A percentile compares a stretch with the other conserved stretches of the same genome.
Evolutionary conservation across 2,329 filamentous ascomycete species (phyloP).

Genomic region (Tolypocladium nubicola): DNA sequence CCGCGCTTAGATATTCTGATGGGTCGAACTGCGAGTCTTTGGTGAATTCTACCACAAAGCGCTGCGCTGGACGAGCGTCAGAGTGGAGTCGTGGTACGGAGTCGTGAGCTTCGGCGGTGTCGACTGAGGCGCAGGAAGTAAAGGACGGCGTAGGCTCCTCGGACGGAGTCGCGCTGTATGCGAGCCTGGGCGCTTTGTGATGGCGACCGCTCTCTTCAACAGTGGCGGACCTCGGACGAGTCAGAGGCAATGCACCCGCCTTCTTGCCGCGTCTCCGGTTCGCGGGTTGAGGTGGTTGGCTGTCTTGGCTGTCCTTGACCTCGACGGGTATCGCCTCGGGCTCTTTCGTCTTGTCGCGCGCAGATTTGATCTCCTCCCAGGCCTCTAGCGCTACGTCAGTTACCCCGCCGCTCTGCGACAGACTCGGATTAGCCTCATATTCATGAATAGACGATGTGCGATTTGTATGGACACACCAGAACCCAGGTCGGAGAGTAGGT

Average conservation of each 20-base stretch:
- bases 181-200: slow-evolving; percentile 11
- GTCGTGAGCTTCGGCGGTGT: slow-evolving; percentile 9
- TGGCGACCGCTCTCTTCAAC: slow-evolving; percentile 8
- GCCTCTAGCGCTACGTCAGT: slow-evolving; percentile 19
- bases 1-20: slow-evolving; percentile 23
- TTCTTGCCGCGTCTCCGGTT: slow-evolving; percentile 14
- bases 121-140: slow-evolving; percentile 14
- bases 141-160: slow-evolving; percentile 20
- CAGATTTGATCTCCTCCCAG: slow-evolving; percentile 18
- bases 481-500: slow-evolving; percentile 23
- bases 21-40: slow-evolving; percentile 21
- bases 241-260: slow-evolving; percentile 1
- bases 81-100: slow-evolving; percentile 4
- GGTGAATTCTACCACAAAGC: slow-evolving; percentile 18
- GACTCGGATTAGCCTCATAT: slow-evolving; percentile 9
- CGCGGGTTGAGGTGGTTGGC: slow-evolving; percentile 15
- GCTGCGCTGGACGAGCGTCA: slow-evolving; percentile 4
- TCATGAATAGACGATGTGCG: not conserved
- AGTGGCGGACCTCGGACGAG: slow-evolving; percentile 1
- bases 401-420: slow-evolving; percentile 17
- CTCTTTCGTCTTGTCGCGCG: slow-evolving; percentile 1
- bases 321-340: slow-evolving; percentile 1
- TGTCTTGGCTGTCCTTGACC: slow-evolving; percentile 9
- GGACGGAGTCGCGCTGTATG: slow-evolving; percentile 13
- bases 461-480: slow-evolving; percentile 1